These are phyloP conservation scores for Jatropha multifida DNA, from an alignment of 441 rosid genomes.

Conservation along the genomic window DNA sequence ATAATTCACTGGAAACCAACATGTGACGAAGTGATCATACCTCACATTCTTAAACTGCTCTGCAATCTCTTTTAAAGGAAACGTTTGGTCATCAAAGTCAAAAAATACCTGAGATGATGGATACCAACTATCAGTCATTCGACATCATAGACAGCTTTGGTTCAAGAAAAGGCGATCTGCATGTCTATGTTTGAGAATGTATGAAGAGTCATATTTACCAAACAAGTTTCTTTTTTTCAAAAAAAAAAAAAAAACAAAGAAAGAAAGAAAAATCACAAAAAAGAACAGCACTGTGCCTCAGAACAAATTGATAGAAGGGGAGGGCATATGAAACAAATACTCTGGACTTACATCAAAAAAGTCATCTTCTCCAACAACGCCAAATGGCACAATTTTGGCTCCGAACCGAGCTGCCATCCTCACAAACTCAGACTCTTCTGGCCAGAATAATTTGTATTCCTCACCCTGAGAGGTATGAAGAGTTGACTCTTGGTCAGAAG, in stretches of 20 bases:
- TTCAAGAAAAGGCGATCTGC: background rate
- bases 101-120: slow-evolving; percentile 49
- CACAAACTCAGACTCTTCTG: slow-evolving; percentile 76
- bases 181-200: background rate
- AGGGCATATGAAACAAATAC: background rate
- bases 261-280: background rate
- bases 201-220: background rate
- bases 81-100: slow-evolving; percentile 72
- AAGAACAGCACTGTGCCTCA: background rate
- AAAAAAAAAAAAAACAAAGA: background rate
- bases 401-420: slow-evolving; percentile 86
- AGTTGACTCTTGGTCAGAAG: background rate
- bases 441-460: slow-evolving; percentile 87
- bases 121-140: background rate
- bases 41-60: slow-evolving; percentile 38
- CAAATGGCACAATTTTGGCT: slow-evolving; percentile 83
- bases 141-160: background rate
- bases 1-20: background rate
- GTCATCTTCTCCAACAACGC: slow-evolving; percentile 88
- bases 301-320: background rate
- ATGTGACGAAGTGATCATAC: slow-evolving; percentile 27
- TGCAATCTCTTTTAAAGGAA: slow-evolving; percentile 46
- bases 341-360: slow-evolving; percentile 44
- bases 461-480: slow-evolving; percentile 59
- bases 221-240: background rate